Conservation (phyloP, 129 eudicot species). For the Glebionis coronaria region DNA sequence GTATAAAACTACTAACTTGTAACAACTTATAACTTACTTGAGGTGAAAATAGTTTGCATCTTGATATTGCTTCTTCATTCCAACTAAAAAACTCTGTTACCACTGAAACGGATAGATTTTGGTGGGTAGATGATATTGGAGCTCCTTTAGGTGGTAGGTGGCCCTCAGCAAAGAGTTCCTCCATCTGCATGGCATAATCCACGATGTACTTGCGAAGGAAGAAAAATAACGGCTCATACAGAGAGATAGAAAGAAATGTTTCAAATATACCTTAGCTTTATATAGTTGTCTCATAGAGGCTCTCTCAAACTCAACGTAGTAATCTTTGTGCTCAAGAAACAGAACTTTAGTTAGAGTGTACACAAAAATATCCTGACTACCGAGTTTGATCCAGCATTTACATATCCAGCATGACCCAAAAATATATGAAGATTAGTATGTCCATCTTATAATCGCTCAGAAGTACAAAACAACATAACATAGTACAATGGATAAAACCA, state of each 20-base stretch:
- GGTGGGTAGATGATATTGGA: too few species aligned
- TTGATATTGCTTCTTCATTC: too few species aligned
- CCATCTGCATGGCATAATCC: conserved; percentile 50
- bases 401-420: neutral
- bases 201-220: neutral
- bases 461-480: too few species aligned
- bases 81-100: too few species aligned
- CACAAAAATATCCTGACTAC: conserved; percentile 10
- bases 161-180: conserved; percentile 76
- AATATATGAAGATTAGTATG: neutral
- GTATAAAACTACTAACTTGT: too few species aligned
- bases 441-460: too few species aligned
- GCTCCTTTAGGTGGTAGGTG: conserved; percentile 67
- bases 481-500: too few species aligned
- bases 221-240: neutral
- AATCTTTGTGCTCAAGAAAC: conserved; percentile 76
- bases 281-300: conserved; percentile 82
- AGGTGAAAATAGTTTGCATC: too few species aligned
- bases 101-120: too few species aligned
- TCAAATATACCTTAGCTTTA: conserved; percentile 61
- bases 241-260: conserved; percentile 6
- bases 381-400: too few species aligned
- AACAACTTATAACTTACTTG: too few species aligned
- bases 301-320: conserved; percentile 76
- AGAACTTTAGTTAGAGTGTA: conserved; percentile 80